Conservation (phyloP, 2,329 filamentous ascomycete species). For the Penicillium hesseltinei region DNA sequence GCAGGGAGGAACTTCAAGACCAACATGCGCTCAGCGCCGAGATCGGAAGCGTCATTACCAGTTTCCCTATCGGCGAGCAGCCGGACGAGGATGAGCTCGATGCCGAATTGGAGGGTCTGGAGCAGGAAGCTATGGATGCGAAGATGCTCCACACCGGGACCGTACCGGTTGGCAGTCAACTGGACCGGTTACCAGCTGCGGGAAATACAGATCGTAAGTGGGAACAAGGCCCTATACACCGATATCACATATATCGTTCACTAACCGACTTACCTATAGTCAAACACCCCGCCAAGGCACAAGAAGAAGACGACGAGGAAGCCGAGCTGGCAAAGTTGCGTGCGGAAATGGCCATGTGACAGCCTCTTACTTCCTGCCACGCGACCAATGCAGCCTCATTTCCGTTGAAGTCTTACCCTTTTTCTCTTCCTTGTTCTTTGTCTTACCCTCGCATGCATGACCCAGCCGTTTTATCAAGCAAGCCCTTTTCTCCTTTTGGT, state of each 20-base stretch:
- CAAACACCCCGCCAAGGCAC: conserved; percentile 49
- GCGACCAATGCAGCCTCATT: conserved; percentile 10
- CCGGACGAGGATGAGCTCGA: conserved; percentile 86
- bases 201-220: conserved; percentile 73
- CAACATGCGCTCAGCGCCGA: conserved; percentile 92
- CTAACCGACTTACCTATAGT: conserved; percentile 29
- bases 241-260: neutral
- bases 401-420: neutral
- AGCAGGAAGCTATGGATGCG: conserved; percentile 90
- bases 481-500: conserved; percentile 10
- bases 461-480: conserved; percentile 19
- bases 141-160: conserved; percentile 87
- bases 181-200: conserved; percentile 73
- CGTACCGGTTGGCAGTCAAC: conserved; percentile 75
- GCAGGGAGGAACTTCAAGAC: conserved; percentile 84
- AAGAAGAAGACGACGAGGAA: conserved; percentile 90
- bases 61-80: conserved; percentile 62
- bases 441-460: conserved; percentile 19
- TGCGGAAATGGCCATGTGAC: conserved; percentile 93
- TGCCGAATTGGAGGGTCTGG: conserved; percentile 77
- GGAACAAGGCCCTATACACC: neutral
- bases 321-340: conserved; percentile 89
- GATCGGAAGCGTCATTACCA: conserved; percentile 82
- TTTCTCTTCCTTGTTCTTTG: conserved; percentile 9
- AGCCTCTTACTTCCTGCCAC: conserved; percentile 1